Conservation (phyloP, 2,329 filamentous ascomycete genomes). For the Cucurbitaria berberidis region DNA sequence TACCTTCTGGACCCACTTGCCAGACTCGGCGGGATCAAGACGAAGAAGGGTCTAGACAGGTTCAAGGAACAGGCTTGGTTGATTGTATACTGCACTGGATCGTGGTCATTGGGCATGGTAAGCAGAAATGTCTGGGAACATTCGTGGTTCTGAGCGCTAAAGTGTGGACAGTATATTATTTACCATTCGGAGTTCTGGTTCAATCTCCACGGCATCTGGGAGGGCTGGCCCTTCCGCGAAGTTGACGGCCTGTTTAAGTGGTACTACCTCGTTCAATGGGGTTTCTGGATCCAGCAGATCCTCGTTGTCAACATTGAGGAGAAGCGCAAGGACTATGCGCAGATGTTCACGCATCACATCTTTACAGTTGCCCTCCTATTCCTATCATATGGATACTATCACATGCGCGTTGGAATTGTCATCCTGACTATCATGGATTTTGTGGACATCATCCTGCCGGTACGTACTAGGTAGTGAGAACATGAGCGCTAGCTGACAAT, state of each 20-base stretch:
- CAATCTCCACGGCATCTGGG: constrained; percentile 80
- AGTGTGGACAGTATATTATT: constrained; percentile 72
- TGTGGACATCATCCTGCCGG: constrained; percentile 85
- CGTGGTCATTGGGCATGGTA: constrained; percentile 86
- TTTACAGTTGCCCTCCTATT: constrained; percentile 83
- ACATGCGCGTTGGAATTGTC: constrained; percentile 85
- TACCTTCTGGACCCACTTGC: constrained; percentile 83
- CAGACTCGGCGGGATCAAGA: constrained; percentile 72
- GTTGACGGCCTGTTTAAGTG: constrained; percentile 77
- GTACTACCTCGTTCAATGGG: constrained; percentile 89
- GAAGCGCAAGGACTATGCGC: constrained; percentile 89
- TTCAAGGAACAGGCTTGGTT: constrained; percentile 97
- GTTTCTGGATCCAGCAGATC: constrained; percentile 94
- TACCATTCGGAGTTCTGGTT: constrained; percentile 78
- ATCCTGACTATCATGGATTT: constrained; percentile 94
- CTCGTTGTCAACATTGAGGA: constrained; percentile 94
- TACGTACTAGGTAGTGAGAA: too few species aligned
- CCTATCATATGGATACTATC: constrained; percentile 83
- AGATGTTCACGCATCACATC: constrained; percentile 95
- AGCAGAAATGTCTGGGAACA: constrained; percentile 18
- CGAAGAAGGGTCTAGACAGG: constrained; percentile 76
- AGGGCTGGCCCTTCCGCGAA: constrained; percentile 80
- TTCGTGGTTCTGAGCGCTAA: constrained; percentile 15
- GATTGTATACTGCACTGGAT: constrained; percentile 78
- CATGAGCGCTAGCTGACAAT: too few species aligned